A percentile compares a stretch with the other conserved stretches of the same genome.
phyloP scores from a whole-genome alignment of 164 flowering plant genomes.

The Piper longum region DNA sequence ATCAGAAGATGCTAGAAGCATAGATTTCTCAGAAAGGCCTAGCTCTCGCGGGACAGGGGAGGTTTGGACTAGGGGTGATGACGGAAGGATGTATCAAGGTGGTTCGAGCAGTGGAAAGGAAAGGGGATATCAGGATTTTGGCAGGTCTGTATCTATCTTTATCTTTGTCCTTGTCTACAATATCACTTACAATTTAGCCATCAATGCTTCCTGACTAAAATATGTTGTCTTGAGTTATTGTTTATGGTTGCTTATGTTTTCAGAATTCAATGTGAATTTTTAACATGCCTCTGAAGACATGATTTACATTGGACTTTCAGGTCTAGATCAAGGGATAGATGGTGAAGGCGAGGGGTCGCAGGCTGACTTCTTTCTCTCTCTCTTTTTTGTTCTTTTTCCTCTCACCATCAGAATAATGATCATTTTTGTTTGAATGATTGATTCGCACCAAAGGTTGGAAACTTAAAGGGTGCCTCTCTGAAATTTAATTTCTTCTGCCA shows the following conservation, averaged over 20 bases:
- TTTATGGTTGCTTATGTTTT: background rate
- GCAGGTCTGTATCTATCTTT: conserved; percentile 26
- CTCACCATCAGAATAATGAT: conserved; percentile 7
- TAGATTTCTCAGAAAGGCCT: conserved; percentile 46
- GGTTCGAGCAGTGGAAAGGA: conserved; percentile 19
- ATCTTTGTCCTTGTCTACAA: background rate
- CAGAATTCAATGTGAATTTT: background rate
- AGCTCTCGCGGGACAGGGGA: conserved; percentile 48
- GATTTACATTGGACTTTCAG: conserved; percentile 17
- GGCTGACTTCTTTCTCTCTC: conserved; percentile 6
- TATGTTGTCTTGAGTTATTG: background rate
- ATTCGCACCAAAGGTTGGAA: background rate
- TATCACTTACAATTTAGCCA: background rate
- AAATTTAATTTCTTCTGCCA: background rate
- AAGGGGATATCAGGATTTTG: conserved; percentile 35
- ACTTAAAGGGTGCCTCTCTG: background rate
- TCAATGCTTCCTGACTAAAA: background rate
- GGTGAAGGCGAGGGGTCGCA: conserved; percentile 25
- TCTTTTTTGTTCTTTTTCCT: conserved; percentile 4
- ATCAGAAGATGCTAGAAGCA: conserved; percentile 41
- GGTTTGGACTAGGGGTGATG: conserved; percentile 44
- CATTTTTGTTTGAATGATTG: background rate
- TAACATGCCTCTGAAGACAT: background rate
- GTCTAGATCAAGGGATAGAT: conserved; percentile 50
- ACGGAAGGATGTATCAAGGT: conserved; percentile 39